Evolutionary conservation across 192 early-diverging fungal genomes (phyloP).

Genomic region (Coemansia sp.): DNA sequence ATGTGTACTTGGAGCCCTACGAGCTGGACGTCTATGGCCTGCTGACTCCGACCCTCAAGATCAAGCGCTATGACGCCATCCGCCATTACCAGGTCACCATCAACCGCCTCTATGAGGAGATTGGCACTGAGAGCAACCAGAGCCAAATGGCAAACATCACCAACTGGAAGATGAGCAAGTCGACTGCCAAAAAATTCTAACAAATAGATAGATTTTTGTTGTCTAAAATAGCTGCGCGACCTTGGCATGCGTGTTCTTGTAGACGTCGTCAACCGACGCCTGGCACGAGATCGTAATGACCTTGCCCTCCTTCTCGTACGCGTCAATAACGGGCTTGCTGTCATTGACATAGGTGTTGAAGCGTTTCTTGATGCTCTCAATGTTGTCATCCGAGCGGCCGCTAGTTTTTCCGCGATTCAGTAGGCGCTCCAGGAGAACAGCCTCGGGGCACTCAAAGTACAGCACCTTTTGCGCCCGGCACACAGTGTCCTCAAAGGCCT

Average conservation of each 20-base stretch:
- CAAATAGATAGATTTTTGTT: neutral
- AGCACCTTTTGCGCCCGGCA: constrained; percentile 70
- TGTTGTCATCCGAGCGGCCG: constrained; percentile 92
- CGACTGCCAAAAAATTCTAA: constrained; percentile 17
- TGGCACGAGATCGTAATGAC: constrained; percentile 72
- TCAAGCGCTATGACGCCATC: constrained; percentile 55
- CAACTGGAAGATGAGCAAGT: constrained; percentile 31
- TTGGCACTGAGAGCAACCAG: constrained; percentile 33
- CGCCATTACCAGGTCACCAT: constrained; percentile 55
- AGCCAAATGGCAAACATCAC: constrained; percentile 48
- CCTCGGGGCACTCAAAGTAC: constrained; percentile 95
- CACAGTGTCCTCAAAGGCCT: constrained; percentile 88
- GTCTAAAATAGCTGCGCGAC: constrained; percentile 48
- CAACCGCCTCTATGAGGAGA: constrained; percentile 62
- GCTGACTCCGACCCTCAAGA: constrained; percentile 78
- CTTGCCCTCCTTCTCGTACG: constrained; percentile 73
- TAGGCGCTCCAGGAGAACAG: constrained; percentile 84
- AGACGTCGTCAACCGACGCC: constrained; percentile 66
- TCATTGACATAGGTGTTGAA: constrained; percentile 84
- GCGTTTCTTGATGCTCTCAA: constrained; percentile 93
- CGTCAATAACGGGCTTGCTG: constrained; percentile 87
- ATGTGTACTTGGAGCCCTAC: constrained; percentile 63
- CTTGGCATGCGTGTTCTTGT: constrained; percentile 56
- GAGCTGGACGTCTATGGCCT: constrained; percentile 75
- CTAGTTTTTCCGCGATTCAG: constrained; percentile 92